These are phyloP conservation scores for Mycocentrospora acerina DNA, from an alignment of 2,329 filamentous ascomycete species.

Conservation along the genomic window DNA sequence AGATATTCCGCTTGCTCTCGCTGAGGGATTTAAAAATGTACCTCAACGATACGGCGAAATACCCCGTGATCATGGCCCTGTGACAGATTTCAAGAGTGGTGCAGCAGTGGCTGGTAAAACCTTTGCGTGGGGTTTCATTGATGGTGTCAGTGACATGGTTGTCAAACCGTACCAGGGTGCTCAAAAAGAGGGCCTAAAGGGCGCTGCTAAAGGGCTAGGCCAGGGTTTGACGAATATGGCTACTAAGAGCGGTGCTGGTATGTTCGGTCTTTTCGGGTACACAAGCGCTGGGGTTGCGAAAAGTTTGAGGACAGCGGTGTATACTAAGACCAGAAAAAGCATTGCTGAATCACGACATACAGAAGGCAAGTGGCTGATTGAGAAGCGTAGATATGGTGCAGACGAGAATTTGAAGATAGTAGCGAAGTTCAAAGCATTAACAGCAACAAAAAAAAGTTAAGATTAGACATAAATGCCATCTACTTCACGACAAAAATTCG, in stretches of 20 bases:
- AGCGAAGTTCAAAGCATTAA: neutral
- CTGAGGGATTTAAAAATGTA: slow-evolving; percentile 80
- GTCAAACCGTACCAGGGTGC: slow-evolving; percentile 71
- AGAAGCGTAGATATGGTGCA: slow-evolving; percentile 1
- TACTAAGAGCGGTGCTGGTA: slow-evolving; percentile 14
- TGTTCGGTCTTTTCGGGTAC: slow-evolving; percentile 21
- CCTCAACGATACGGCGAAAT: slow-evolving; percentile 79
- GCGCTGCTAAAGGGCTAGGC: slow-evolving; percentile 50
- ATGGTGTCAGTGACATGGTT: slow-evolving; percentile 74
- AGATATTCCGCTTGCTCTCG: slow-evolving; percentile 75
- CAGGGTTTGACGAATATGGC: slow-evolving; percentile 29
- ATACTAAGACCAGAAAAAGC: slow-evolving; percentile 6
- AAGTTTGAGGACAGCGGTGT: slow-evolving; percentile 5
- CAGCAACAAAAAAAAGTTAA: too few relatives aligned
- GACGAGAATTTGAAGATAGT: neutral
- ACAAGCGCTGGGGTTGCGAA: slow-evolving; percentile 56
- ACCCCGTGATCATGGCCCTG: slow-evolving; percentile 69
- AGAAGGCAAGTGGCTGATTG: slow-evolving; percentile 9
- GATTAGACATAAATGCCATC: too few relatives aligned
- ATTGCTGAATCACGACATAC: slow-evolving; percentile 7
- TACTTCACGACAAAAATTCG: too few relatives aligned
- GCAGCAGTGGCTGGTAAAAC: slow-evolving; percentile 72
- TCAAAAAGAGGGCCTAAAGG: slow-evolving; percentile 60
- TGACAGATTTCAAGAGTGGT: slow-evolving; percentile 71
- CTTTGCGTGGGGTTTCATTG: slow-evolving; percentile 71